These are phyloP conservation scores for Alternaria brassicae DNA, from an alignment of 2,329 filamentous ascomycete species.

Conservation along the genomic window DNA sequence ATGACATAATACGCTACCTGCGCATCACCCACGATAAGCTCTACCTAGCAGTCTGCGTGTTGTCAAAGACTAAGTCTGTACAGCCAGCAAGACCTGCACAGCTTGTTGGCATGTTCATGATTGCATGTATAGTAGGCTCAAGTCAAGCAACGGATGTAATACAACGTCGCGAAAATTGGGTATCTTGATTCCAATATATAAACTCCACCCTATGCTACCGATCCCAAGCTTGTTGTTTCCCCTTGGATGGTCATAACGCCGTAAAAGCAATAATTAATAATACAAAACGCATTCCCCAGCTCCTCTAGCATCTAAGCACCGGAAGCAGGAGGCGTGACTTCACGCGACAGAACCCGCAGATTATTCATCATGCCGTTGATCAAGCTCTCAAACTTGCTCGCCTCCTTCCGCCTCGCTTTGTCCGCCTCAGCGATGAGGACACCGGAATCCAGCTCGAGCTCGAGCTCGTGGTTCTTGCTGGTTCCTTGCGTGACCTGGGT, in stretches of 20 bases:
- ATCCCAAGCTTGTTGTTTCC: not conserved
- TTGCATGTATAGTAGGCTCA: not conserved
- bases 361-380: conserved; percentile 80
- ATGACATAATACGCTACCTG: conserved; percentile 28
- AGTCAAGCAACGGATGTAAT: conserved; percentile 6
- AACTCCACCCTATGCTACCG: conserved; percentile 35
- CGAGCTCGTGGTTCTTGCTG: conserved; percentile 79
- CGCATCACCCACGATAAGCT: conserved; percentile 21
- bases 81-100: not conserved
- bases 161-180: conserved; percentile 29
- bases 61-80: not conserved
- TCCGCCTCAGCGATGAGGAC: conserved; percentile 71
- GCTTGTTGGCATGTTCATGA: not conserved
- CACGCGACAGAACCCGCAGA: conserved; percentile 45
- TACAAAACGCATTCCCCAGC: conserved; percentile 10
- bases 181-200: conserved; percentile 40
- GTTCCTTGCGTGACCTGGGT: conserved; percentile 76
- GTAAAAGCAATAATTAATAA: conserved; percentile 14
- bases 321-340: conserved; percentile 34
- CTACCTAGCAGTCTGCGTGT: not conserved
- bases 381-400: conserved; percentile 62
- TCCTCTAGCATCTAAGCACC: conserved; percentile 1
- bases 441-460: conserved; percentile 74
- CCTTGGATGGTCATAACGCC: not conserved
- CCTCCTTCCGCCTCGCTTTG: conserved; percentile 60